phyloP scores from a whole-genome alignment of 495 filamentous ascomycete genomes.

The Aspergillus sclerotioniger region DNA sequence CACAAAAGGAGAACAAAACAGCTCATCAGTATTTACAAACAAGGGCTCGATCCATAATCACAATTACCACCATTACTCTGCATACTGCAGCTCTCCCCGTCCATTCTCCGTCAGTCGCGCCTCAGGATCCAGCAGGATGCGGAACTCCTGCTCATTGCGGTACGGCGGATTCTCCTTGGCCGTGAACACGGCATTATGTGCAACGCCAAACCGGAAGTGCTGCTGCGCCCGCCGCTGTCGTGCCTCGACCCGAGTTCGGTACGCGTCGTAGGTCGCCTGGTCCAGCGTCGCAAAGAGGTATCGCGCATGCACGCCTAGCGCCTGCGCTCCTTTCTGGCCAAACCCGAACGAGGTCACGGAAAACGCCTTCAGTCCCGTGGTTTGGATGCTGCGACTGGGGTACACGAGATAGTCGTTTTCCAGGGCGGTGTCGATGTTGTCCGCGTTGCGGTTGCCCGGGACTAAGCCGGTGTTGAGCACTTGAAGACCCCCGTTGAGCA shows the following conservation, averaged over 20 bases:
- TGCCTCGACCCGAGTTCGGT: slow-evolving; percentile 60
- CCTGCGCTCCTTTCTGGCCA: slow-evolving; percentile 96
- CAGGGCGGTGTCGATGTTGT: slow-evolving; percentile 91
- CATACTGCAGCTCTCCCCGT: background rate
- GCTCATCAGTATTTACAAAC: background rate
- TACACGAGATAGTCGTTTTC: slow-evolving; percentile 95
- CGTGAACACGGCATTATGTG: background rate
- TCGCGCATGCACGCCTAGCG: slow-evolving; percentile 88
- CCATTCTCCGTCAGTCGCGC: slow-evolving; percentile 1
- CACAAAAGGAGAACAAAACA: background rate
- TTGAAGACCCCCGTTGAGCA: slow-evolving; percentile 96
- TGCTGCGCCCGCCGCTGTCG: slow-evolving; percentile 43
- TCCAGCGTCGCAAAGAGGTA: slow-evolving; percentile 87
- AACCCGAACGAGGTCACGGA: slow-evolving; percentile 98
- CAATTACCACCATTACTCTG: background rate
- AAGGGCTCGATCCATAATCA: background rate
- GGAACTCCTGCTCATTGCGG: background rate
- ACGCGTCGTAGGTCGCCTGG: background rate
- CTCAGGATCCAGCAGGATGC: slow-evolving; percentile 1
- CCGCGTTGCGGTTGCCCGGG: slow-evolving; percentile 93
- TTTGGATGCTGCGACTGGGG: slow-evolving; percentile 88
- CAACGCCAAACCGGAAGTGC: background rate
- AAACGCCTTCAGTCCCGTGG: slow-evolving; percentile 77
- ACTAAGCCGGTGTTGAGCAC: slow-evolving; percentile 90
- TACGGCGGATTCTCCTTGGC: background rate